Conservation (phyloP, 2,329 filamentous ascomycete genomes). For the Gaeumannomyces sp. region DNA sequence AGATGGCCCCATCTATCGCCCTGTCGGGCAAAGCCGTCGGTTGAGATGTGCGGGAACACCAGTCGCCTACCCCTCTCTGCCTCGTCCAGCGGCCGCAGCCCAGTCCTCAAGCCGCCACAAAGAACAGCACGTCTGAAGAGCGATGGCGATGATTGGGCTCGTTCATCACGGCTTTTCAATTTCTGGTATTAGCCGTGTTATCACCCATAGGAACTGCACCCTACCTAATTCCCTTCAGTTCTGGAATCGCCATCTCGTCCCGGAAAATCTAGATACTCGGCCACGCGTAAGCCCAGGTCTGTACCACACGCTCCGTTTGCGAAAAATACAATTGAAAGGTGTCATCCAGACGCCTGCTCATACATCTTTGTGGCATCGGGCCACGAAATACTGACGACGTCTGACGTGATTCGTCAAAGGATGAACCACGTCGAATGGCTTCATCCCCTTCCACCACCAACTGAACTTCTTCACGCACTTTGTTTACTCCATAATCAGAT, state of each 20-base stretch:
- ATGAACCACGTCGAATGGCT: background rate
- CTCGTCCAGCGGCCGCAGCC: background rate
- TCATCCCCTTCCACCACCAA: too few relatives aligned
- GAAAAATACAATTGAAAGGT: too few relatives aligned
- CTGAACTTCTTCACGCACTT: too few relatives aligned
- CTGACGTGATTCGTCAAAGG: background rate
- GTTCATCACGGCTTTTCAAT: background rate
- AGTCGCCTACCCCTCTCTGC: background rate
- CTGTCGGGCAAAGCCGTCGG: background rate
- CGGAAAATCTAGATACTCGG: too few relatives aligned
- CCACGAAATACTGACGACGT: background rate
- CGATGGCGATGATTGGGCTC: background rate
- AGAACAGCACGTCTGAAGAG: background rate
- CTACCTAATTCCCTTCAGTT: background rate
- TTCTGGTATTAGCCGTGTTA: background rate
- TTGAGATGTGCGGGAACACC: background rate
- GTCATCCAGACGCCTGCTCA: too few relatives aligned
- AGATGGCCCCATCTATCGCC: background rate
- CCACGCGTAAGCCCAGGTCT: background rate
- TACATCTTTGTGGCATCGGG: too few relatives aligned
- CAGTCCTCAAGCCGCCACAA: background rate
- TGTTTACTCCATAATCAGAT: too few relatives aligned
- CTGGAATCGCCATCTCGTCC: background rate
- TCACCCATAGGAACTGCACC: background rate
- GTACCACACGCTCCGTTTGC: too few relatives aligned